Evolutionary conservation across 192 early-diverging fungal genomes (phyloP).

Genomic region (Backusella psychrophila): DNA sequence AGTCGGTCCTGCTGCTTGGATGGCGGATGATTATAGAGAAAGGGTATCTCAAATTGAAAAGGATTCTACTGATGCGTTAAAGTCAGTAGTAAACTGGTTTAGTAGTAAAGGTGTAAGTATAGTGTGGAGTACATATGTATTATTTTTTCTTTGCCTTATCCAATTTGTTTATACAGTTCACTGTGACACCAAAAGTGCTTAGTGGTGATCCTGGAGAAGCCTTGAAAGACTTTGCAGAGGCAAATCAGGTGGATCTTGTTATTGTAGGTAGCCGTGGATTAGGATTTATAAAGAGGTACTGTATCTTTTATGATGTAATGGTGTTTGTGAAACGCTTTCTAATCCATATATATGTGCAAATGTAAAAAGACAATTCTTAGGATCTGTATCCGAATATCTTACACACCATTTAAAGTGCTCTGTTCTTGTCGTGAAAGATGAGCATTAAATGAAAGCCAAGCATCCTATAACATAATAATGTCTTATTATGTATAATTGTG

Average conservation of each 20-base stretch:
- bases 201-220: conserved; percentile 16
- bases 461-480: background rate
- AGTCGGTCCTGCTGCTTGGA: conserved; percentile 13
- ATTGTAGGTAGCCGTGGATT: conserved; percentile 25
- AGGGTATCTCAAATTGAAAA: conserved; percentile 22
- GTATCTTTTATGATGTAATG: background rate
- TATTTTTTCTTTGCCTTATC: background rate
- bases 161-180: background rate
- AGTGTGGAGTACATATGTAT: background rate
- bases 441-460: background rate
- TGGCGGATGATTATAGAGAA: conserved; percentile 15
- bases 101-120: conserved; percentile 22
- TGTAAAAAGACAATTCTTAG: conserved; percentile 14
- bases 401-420: conserved; percentile 18
- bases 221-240: conserved; percentile 16
- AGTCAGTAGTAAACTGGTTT: conserved; percentile 13
- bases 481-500: background rate
- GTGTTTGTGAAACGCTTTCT: background rate
- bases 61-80: conserved; percentile 13
- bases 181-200: conserved; percentile 9
- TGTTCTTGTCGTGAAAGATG: conserved; percentile 17
- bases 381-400: conserved; percentile 26
- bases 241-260: conserved; percentile 14
- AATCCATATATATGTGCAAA: background rate
- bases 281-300: conserved; percentile 24